phyloP scores from a whole-genome alignment of 352 stramenopile genomes.

The Phytophthora pisi region DNA sequence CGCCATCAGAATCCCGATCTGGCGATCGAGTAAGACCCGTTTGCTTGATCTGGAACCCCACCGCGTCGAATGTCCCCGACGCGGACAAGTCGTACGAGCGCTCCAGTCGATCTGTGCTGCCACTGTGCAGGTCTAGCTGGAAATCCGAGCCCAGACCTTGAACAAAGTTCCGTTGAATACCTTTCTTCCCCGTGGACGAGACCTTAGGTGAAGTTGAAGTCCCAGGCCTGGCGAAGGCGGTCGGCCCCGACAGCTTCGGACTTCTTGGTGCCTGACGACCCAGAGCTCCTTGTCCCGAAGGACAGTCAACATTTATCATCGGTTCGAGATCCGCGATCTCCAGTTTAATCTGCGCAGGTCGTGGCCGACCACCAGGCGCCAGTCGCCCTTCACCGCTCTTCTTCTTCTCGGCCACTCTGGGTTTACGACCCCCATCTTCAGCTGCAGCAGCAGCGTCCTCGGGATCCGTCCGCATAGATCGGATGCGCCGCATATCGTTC shows the following conservation, averaged over 20 bases:
- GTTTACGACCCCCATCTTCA: constrained; percentile 39
- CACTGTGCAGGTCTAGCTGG: constrained; percentile 73
- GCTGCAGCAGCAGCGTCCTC: constrained; percentile 10
- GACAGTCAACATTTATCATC: constrained; percentile 21
- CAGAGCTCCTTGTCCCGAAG: constrained; percentile 19
- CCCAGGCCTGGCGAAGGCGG: constrained; percentile 26
- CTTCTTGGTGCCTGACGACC: constrained; percentile 50
- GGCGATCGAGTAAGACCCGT: constrained; percentile 75
- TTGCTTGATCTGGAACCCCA: constrained; percentile 86
- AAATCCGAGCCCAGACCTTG: constrained; percentile 71
- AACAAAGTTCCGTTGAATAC: constrained; percentile 75
- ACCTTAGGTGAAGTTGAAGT: constrained; percentile 46
- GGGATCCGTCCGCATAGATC: constrained; percentile 55
- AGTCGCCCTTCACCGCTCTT: constrained; percentile 27
- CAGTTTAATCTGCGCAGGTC: constrained; percentile 74
- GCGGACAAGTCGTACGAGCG: constrained; percentile 83
- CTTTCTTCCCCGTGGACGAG: constrained; percentile 61
- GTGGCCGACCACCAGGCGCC: constrained; percentile 18
- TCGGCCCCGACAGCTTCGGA: constrained; percentile 41
- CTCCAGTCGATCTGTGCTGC: constrained; percentile 58
- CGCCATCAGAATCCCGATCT: constrained; percentile 40
- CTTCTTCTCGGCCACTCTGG: constrained; percentile 60
- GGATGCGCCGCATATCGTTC: constrained; percentile 80
- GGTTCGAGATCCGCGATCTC: constrained; percentile 64
- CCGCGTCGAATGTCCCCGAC: constrained; percentile 81